Evolutionary conservation across 2,329 filamentous ascomycete species (phyloP).

Genomic region (Exophiala viscosa): DNA sequence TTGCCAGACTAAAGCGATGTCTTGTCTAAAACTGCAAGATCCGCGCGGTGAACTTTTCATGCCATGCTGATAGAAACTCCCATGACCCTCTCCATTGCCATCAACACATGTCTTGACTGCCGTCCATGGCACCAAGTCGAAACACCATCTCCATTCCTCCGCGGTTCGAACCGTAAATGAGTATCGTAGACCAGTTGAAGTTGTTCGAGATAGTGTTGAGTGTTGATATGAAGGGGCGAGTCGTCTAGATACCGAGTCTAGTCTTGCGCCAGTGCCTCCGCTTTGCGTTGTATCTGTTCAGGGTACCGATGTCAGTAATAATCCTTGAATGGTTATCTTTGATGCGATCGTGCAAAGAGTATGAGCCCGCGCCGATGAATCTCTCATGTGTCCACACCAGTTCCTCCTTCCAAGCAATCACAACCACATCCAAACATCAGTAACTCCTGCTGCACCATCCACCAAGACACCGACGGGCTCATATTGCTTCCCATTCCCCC

Average conservation of each 20-base stretch:
- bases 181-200: neutral
- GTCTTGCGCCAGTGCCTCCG: conserved; percentile 99
- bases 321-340: neutral
- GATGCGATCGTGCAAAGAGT: too few relatives aligned
- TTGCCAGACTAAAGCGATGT: too few relatives aligned
- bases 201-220: neutral
- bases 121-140: too few relatives aligned
- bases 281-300: conserved; percentile 96
- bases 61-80: neutral
- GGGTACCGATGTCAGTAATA: conserved; percentile 4
- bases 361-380: too few relatives aligned
- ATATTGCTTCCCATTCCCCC: neutral
- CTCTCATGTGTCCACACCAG: too few relatives aligned
- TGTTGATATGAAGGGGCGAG: conserved; percentile 38
- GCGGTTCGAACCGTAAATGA: neutral
- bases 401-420: too few relatives aligned
- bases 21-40: too few relatives aligned
- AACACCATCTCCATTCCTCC: neutral
- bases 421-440: too few relatives aligned
- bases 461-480: too few relatives aligned
- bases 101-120: neutral
- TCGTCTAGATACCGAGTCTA: conserved; percentile 91
- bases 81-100: neutral
- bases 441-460: too few relatives aligned
- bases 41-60: too few relatives aligned